Percentiles rank a stretch among this genome's conserved stretches.
Evolutionary conservation across 2,329 filamentous ascomycete genomes (phyloP).

Genomic region (Cryoendolithus antarcticus): DNA sequence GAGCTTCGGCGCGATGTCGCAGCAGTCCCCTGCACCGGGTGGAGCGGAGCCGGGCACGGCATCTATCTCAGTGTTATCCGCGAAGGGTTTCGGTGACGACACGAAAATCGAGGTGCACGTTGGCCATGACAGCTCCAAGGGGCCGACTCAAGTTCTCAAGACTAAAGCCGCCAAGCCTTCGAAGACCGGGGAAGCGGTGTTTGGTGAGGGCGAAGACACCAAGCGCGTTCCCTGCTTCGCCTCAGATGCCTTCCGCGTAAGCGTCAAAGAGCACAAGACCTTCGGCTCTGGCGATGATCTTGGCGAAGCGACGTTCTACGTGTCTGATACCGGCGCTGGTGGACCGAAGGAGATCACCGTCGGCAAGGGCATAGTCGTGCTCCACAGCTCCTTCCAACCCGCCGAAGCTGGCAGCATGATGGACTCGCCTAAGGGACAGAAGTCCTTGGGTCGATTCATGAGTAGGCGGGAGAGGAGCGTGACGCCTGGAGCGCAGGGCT

Average conservation of each 20-base stretch:
- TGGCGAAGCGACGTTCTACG: conserved; percentile 77
- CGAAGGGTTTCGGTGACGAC: conserved; percentile 52
- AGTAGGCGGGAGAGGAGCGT: conserved; percentile 19
- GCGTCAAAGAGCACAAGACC: conserved; percentile 72
- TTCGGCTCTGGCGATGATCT: conserved; percentile 69
- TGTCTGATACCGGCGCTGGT: conserved; percentile 64
- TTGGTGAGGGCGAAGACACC: conserved; percentile 34
- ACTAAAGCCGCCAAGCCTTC: conserved; percentile 74
- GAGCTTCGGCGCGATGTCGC: conserved; percentile 27
- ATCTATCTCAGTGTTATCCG: conserved; percentile 66
- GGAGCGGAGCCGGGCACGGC: conserved; percentile 60
- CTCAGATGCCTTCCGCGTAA: conserved; percentile 74
- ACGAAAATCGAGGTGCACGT: conserved; percentile 24
- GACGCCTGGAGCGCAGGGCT: conserved; percentile 10
- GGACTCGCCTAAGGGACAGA: conserved; percentile 6
- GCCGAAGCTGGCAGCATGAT: conserved; percentile 13
- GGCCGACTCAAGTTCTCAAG: conserved; percentile 70
- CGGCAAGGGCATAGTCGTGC: conserved; percentile 64
- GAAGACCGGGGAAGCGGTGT: conserved; percentile 51
- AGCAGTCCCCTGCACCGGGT: conserved; percentile 11
- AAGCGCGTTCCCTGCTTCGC: conserved; percentile 69
- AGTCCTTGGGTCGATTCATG: conserved; percentile 16
- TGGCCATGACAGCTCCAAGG: conserved; percentile 37
- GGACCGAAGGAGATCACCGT: conserved; percentile 64
- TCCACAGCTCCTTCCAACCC: conserved; percentile 18